Percentiles rank a stretch among this genome's conserved stretches.
Evolutionary conservation across 148 eudicot species (phyloP).

Genomic region (Vaccinium macrocarpon): DNA sequence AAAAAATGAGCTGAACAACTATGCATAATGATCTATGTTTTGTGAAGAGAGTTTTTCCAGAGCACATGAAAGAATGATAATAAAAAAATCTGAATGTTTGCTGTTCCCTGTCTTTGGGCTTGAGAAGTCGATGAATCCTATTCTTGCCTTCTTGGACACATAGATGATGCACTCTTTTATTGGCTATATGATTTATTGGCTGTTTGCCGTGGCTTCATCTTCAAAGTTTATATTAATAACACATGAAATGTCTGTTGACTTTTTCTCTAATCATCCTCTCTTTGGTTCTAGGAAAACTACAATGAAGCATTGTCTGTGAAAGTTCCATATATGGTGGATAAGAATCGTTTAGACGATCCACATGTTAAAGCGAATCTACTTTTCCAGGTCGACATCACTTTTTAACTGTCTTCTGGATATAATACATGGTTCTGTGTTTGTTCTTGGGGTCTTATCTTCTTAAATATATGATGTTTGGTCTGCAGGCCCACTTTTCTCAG

Average conservation of each 20-base stretch:
- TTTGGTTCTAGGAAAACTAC: constrained; percentile 65
- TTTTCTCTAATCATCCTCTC: constrained; percentile 12
- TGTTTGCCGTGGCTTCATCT: background rate
- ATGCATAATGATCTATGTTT: background rate
- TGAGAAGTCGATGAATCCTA: background rate
- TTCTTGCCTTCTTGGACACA: background rate
- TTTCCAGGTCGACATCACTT: constrained; percentile 54
- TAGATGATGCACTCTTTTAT: background rate
- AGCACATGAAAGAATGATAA: background rate
- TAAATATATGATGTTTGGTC: constrained; percentile 14
- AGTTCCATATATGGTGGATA: constrained; percentile 72
- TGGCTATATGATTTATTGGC: background rate
- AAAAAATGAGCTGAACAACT: background rate
- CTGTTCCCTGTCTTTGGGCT: background rate
- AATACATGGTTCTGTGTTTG: constrained; percentile 3
- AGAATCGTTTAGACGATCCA: constrained; percentile 87
- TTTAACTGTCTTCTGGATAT: background rate
- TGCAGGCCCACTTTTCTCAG: constrained; percentile 97
- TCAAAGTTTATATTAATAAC: background rate
- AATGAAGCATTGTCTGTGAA: constrained; percentile 65
- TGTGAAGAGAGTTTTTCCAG: background rate
- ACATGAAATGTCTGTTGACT: constrained; percentile 1
- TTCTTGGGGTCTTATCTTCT: background rate
- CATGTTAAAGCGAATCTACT: constrained; percentile 95
- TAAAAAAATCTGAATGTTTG: background rate